Conservation (phyloP, 805 yeast species). For the Metschnikowia rubicola region DNA sequence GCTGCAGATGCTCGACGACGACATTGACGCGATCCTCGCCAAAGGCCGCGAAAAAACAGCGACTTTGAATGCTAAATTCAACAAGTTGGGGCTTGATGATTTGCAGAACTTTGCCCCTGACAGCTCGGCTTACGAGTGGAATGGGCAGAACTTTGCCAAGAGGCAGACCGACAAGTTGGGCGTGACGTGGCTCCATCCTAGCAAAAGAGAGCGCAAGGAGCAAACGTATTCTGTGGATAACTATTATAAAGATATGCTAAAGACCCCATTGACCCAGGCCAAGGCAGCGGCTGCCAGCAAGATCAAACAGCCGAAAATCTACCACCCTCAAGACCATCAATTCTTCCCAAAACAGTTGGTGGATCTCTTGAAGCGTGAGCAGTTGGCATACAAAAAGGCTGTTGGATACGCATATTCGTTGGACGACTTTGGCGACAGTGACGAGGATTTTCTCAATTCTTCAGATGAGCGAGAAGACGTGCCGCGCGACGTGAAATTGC, state of each 20-base stretch:
- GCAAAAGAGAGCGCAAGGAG: slow-evolving; percentile 72
- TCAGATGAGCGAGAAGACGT: slow-evolving; percentile 42
- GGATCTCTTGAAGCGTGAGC: slow-evolving; percentile 60
- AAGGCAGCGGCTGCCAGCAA: slow-evolving; percentile 10
- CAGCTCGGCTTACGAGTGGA: slow-evolving; percentile 93
- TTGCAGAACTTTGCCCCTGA: slow-evolving; percentile 87
- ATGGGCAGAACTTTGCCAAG: slow-evolving; percentile 80
- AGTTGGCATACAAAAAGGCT: slow-evolving; percentile 56
- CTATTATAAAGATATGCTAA: slow-evolving; percentile 67
- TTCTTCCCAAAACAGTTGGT: slow-evolving; percentile 58
- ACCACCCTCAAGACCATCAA: slow-evolving; percentile 69
- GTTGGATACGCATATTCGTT: slow-evolving; percentile 56
- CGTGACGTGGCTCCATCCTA: slow-evolving; percentile 68
- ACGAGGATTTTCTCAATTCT: slow-evolving; percentile 39
- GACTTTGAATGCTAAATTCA: slow-evolving; percentile 74
- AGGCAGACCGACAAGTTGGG: slow-evolving; percentile 34
- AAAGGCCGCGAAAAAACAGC: slow-evolving; percentile 82
- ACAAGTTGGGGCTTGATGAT: slow-evolving; percentile 87
- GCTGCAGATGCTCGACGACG: slow-evolving; percentile 47
- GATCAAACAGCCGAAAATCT: slow-evolving; percentile 37
- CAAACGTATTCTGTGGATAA: slow-evolving; percentile 76
- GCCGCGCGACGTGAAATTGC: slow-evolving; percentile 34
- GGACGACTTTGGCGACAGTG: slow-evolving; percentile 59
- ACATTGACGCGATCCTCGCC: slow-evolving; percentile 77
- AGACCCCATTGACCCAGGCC: slow-evolving; percentile 23